phyloP scores from a whole-genome alignment of 495 filamentous ascomycete species.

The Penicillium bovifimosum region DNA sequence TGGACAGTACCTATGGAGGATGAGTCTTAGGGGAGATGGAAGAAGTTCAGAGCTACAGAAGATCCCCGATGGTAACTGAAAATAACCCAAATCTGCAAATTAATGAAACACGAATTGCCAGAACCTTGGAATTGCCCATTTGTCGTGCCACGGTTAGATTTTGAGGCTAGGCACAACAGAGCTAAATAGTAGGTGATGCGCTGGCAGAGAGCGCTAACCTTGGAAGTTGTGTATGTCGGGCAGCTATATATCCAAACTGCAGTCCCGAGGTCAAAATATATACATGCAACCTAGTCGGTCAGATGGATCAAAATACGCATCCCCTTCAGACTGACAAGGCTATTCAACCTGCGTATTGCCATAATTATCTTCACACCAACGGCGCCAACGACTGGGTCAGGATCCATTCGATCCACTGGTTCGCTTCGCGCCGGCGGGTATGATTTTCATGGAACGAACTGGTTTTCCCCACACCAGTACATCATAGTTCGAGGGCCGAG shows the following conservation, averaged over 20 bases:
- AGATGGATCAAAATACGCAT: too few species aligned
- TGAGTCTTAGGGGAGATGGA: not conserved
- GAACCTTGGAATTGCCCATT: too few species aligned
- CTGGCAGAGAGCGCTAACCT: constrained; percentile 9
- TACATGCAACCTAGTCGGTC: too few species aligned
- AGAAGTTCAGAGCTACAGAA: not conserved
- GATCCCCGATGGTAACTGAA: not conserved
- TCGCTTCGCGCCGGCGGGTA: constrained; percentile 4
- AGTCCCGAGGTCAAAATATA: not conserved
- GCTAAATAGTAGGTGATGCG: constrained; percentile 11
- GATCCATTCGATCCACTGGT: constrained; percentile 16
- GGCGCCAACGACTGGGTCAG: not conserved
- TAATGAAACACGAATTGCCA: not conserved
- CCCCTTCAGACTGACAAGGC: too few species aligned
- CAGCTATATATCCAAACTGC: constrained; percentile 5
- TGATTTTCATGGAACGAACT: constrained; percentile 18
- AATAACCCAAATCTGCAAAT: not conserved
- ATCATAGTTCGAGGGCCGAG: too few species aligned
- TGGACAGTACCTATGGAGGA: too few species aligned
- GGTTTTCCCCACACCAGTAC: constrained; percentile 5
- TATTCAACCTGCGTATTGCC: not conserved
- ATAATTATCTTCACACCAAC: not conserved
- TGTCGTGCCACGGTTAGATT: constrained; percentile 17
- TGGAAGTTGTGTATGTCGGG: constrained; percentile 7
- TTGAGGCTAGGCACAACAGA: not conserved